These are phyloP conservation scores for Ogataea methylovora DNA, from an alignment of 805 yeast species.

Conservation along the genomic window DNA sequence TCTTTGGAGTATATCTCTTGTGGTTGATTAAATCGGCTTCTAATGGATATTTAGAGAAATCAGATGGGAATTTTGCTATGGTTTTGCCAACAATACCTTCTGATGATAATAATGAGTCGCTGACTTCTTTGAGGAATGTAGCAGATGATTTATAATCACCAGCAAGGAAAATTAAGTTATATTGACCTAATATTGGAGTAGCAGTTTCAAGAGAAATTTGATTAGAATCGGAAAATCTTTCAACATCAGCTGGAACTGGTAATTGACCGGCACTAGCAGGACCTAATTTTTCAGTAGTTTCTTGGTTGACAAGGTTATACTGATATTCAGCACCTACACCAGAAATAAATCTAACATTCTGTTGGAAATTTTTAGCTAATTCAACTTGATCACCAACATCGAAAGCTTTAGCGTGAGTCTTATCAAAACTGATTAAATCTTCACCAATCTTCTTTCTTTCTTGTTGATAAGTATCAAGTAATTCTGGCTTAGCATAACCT, in stretches of 20 bases:
- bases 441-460: slow-evolving; percentile 25
- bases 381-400: slow-evolving; percentile 11
- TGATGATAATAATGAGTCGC: too few species aligned
- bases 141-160: neutral
- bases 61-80: neutral
- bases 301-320: slow-evolving; percentile 1
- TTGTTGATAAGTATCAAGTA: slow-evolving; percentile 22
- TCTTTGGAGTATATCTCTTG: slow-evolving; percentile 5
- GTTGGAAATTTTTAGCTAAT: slow-evolving; percentile 8
- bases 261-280: slow-evolving; percentile 10
- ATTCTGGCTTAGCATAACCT: slow-evolving; percentile 14
- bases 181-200: slow-evolving; percentile 10
- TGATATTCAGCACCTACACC: slow-evolving; percentile 15
- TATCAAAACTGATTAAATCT: slow-evolving; percentile 28
- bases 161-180: slow-evolving; percentile 1
- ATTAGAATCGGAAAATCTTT: slow-evolving; percentile 8
- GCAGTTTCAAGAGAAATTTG: slow-evolving; percentile 7
- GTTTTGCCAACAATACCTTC: too few species aligned
- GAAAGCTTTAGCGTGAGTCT: slow-evolving; percentile 26
- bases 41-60: neutral
- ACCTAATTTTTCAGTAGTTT: neutral
- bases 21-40: slow-evolving; percentile 4
- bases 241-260: slow-evolving; percentile 8
- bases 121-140: too few species aligned
- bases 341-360: slow-evolving; percentile 13